Evolutionary conservation across 2,329 filamentous ascomycete genomes (phyloP).

Genomic region (Clarireedia sp.): DNA sequence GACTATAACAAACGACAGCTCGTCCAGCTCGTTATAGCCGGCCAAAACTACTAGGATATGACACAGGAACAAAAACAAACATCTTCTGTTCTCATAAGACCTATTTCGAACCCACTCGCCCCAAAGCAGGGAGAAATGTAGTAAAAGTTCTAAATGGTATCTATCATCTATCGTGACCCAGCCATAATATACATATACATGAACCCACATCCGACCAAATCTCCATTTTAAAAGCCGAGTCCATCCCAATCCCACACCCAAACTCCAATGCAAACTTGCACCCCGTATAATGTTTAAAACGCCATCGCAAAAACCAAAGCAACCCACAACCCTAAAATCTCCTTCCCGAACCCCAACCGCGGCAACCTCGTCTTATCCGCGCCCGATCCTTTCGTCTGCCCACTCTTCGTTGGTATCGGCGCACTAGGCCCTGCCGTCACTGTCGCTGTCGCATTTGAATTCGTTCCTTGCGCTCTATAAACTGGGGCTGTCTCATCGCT

Average conservation of each 20-base stretch:
- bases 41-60: too few species aligned
- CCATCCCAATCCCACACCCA: not conserved
- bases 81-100: too few species aligned
- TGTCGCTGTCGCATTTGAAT: slow-evolving; percentile 65
- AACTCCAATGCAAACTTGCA: not conserved
- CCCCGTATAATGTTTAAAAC: not conserved
- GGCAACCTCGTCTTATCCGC: slow-evolving; percentile 51
- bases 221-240: not conserved
- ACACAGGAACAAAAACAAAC: too few species aligned
- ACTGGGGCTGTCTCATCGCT: slow-evolving; percentile 31
- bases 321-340: slow-evolving; percentile 10
- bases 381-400: slow-evolving; percentile 78
- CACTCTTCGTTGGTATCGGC: slow-evolving; percentile 82
- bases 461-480: slow-evolving; percentile 31
- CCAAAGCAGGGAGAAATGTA: too few species aligned
- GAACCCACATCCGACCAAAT: not conserved
- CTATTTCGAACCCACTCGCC: too few species aligned
- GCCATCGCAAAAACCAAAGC: slow-evolving; percentile 8
- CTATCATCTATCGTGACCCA: not conserved
- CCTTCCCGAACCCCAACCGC: slow-evolving; percentile 45
- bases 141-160: too few species aligned
- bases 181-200: not conserved
- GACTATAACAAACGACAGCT: too few species aligned
- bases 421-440: slow-evolving; percentile 97
- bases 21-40: too few species aligned